Evolutionary conservation across 345 rosid genomes (phyloP).

Genomic region (Murraya paniculata): DNA sequence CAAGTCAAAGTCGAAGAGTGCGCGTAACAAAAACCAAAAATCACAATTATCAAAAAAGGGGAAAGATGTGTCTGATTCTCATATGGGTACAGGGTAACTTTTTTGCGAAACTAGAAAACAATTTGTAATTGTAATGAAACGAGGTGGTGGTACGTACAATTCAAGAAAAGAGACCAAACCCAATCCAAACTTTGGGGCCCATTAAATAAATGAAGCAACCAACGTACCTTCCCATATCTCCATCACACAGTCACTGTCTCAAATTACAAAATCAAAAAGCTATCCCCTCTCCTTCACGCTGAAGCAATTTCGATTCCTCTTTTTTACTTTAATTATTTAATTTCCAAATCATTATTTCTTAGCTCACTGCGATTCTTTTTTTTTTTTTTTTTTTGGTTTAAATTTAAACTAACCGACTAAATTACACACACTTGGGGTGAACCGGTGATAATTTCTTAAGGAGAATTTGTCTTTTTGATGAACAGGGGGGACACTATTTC

Average conservation of each 20-base stretch:
- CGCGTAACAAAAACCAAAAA: background rate
- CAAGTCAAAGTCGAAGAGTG: background rate
- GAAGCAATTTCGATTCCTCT: slow-evolving; percentile 19
- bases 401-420: too few relatives aligned
- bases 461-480: too few relatives aligned
- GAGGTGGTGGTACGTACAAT: background rate
- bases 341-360: too few relatives aligned
- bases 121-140: background rate
- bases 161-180: background rate
- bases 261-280: too few relatives aligned
- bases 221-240: background rate
- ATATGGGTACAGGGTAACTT: background rate
- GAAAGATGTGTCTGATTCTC: background rate
- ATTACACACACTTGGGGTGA: too few relatives aligned
- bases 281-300: slow-evolving; percentile 25
- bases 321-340: background rate
- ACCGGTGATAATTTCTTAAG: too few relatives aligned
- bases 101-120: background rate
- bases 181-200: background rate
- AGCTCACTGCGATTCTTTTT: too few relatives aligned
- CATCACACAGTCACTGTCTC: background rate
- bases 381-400: too few relatives aligned
- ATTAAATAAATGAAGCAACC: background rate
- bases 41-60: background rate
- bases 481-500: too few relatives aligned